Evolutionary conservation across 305 asterid genomes (phyloP).

Genomic region (Ajuga reptans): DNA sequence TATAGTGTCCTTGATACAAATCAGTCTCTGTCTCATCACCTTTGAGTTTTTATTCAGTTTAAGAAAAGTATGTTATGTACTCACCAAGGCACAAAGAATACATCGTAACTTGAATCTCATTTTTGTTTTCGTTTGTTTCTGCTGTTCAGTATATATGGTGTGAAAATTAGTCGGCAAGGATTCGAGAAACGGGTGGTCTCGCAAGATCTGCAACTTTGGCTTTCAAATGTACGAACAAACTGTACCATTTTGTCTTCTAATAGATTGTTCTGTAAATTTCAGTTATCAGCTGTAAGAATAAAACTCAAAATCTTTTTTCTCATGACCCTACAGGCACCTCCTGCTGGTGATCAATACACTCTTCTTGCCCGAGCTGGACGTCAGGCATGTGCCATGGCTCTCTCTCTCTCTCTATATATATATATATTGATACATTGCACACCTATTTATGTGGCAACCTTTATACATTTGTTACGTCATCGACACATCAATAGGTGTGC

Average conservation of each 20-base stretch:
- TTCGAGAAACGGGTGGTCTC: conserved; percentile 91
- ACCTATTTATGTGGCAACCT: too few relatives aligned
- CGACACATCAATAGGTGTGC: too few relatives aligned
- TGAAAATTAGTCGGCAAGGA: conserved; percentile 75
- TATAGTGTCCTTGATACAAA: neutral
- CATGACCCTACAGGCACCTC: conserved; percentile 57
- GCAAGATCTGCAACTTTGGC: conserved; percentile 96
- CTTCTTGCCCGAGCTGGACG: conserved; percentile 98
- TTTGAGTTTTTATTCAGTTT: neutral
- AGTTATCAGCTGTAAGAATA: neutral
- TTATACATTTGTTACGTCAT: too few relatives aligned
- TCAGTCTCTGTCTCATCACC: neutral
- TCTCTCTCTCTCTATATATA: neutral
- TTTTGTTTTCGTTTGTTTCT: neutral
- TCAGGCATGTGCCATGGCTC: conserved; percentile 42
- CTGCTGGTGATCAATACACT: conserved; percentile 56
- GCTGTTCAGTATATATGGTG: conserved; percentile 45
- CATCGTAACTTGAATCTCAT: neutral
- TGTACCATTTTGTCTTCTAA: neutral
- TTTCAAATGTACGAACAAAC: conserved; percentile 55
- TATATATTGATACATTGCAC: too few relatives aligned
- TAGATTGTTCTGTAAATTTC: neutral
- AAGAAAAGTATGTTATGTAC: neutral
- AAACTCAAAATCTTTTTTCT: neutral
- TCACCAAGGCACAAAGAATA: neutral